Base-by-base conservation (phyloP, 1,284 basidiomycete genomes). In the Schizophyllum commune region DNA sequence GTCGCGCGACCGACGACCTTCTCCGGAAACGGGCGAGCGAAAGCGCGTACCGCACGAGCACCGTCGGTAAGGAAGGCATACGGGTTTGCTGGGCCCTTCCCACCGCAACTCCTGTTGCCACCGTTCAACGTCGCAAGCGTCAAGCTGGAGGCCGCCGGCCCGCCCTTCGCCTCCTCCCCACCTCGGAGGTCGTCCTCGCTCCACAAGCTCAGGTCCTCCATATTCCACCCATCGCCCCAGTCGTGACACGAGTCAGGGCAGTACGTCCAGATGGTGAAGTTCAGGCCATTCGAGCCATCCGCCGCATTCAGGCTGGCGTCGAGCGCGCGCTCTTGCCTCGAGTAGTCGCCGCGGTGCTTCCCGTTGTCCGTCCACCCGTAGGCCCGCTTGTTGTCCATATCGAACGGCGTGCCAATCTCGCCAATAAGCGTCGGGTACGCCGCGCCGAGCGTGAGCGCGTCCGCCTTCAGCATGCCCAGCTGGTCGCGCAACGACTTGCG, bases 161-260 rank as follows among this genome's bases (percentile, higher is more conserved):
- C 19, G 57, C 20, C 32, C 57, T 63, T 63, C 67, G 68, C 70
- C 69, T 65, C 62, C 72, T 65, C 65, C 67, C 69, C 60, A 67
- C 72, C 67, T 70, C 75, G 9, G 66, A 85, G 65, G 70, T 96
- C 96, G 69, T 96, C 93, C 1, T 71, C 66, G 66, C 89, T 90
- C 93, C 92, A 98, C 11, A 96, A 66, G 64, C 92, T 95, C 61
- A 98, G 74, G 74, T 98, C 96, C 75, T 99, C 96, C 73, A 93
- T 86, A 72, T 98, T 96, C 96, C 96, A 99, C 1, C 88, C 86
- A 72, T 98, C 96, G 19, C 96, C 94, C 93, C 93, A 98, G 69
- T 84, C 74, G 71, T 98, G 94, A 22, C 79, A 82, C 70, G 80
- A 83, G 65, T 91, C 87, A 0, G 93, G 81, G 60, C 88, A 89